Evolutionary conservation across 352 stramenopile genomes (phyloP).

Genomic region (Globisporangium takayamanum): DNA sequence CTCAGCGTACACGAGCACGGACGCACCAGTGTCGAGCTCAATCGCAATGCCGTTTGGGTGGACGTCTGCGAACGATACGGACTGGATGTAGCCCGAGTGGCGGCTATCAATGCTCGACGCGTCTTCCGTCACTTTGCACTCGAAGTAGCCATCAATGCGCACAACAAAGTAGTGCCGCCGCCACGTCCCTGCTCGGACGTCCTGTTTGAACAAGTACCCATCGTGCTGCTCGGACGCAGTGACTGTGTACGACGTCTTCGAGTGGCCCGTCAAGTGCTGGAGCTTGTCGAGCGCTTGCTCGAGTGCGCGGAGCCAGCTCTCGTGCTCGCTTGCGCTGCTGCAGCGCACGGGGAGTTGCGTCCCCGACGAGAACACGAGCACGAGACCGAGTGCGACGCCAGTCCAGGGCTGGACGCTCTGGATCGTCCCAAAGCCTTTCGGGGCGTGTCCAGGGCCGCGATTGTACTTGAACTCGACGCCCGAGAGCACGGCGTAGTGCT

Average conservation of each 20-base stretch:
- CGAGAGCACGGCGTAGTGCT: conserved; percentile 62
- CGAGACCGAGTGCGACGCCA: conserved; percentile 38
- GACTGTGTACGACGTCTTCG: conserved; percentile 68
- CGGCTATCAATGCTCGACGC: conserved; percentile 30
- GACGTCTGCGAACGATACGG: conserved; percentile 62
- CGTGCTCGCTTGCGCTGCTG: conserved; percentile 29
- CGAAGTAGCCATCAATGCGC: conserved; percentile 65
- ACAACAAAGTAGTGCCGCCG: conserved; percentile 53
- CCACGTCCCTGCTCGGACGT: conserved; percentile 45
- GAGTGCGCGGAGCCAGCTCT: conserved; percentile 43
- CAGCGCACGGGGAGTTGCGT: conserved; percentile 45
- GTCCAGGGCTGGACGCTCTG: conserved; percentile 35
- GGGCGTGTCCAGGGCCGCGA: conserved; percentile 47
- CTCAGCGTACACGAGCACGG: conserved; percentile 70
- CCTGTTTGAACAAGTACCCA: conserved; percentile 60
- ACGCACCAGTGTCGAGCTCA: conserved; percentile 49
- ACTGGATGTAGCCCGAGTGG: conserved; percentile 57
- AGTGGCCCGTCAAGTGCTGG: conserved; percentile 41
- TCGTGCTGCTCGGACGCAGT: conserved; percentile 59
- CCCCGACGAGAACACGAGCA: conserved; percentile 43
- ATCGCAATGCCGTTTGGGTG: conserved; percentile 70
- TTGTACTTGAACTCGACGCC: conserved; percentile 75
- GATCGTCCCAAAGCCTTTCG: conserved; percentile 63
- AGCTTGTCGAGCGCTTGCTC: conserved; percentile 51
- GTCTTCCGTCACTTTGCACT: conserved; percentile 50